A percentile compares a stretch with the other conserved stretches of the same genome.
phyloP scores from a whole-genome alignment of 495 filamentous ascomycete genomes.

The Hypoxylon intermedium region DNA sequence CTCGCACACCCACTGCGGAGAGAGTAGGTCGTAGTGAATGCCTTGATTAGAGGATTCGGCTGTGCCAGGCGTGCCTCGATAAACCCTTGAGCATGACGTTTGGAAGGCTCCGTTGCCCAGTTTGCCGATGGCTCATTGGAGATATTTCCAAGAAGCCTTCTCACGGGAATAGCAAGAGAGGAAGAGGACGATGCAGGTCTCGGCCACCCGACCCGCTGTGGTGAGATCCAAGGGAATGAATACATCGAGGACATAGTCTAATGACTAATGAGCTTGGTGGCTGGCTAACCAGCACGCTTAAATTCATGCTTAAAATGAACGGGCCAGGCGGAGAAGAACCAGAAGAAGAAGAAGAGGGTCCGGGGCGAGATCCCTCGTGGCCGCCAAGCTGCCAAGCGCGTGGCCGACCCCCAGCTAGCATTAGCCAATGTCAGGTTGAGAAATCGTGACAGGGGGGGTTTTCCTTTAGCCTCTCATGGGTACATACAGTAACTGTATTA shows the following conservation, averaged over 20 bases:
- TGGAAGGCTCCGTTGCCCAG: no score
- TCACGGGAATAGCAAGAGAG: neutral
- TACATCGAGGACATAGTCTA: slow-evolving; percentile 11
- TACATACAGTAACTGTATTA: neutral
- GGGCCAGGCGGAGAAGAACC: slow-evolving; percentile 19
- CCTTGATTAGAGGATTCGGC: slow-evolving; percentile 13
- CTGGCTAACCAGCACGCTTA: slow-evolving; percentile 46
- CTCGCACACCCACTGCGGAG: slow-evolving; percentile 8
- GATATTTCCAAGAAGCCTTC: slow-evolving; percentile 7
- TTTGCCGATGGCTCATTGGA: neutral
- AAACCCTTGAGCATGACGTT: no score
- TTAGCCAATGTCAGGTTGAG: slow-evolving; percentile 18
- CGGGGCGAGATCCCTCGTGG: slow-evolving; percentile 43
- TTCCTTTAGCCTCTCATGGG: slow-evolving; percentile 13
- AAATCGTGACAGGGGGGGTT: slow-evolving; percentile 18
- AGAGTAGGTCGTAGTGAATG: slow-evolving; percentile 5
- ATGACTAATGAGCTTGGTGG: slow-evolving; percentile 11
- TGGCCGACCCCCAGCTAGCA: slow-evolving; percentile 18
- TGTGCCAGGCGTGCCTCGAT: slow-evolving; percentile 1
- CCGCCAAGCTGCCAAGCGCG: slow-evolving; percentile 42
- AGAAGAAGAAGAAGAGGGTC: no score
- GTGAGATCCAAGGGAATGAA: slow-evolving; percentile 12
- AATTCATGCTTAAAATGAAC: slow-evolving; percentile 59
- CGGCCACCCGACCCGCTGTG: slow-evolving; percentile 20
- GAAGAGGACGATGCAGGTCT: slow-evolving; percentile 14